These are phyloP conservation scores for Trametes gibbosa DNA, from an alignment of 768 basidiomycete species.

Conservation along the genomic window DNA sequence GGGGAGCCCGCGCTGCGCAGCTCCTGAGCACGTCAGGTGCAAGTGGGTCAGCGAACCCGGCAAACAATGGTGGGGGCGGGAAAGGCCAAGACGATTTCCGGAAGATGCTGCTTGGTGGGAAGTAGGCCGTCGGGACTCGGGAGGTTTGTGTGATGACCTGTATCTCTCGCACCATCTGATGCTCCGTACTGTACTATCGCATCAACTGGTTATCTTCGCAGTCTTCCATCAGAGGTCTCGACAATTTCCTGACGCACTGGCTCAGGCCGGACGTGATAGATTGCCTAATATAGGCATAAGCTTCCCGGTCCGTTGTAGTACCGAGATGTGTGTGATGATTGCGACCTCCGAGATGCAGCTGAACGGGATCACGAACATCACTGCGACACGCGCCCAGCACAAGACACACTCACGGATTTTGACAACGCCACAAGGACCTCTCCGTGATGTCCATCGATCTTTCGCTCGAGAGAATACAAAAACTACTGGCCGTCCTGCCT, in stretches of 20 bases:
- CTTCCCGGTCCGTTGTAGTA: background rate
- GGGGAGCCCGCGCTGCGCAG: slow-evolving; percentile 17
- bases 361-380: no score
- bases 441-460: slow-evolving; percentile 58
- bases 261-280: no score
- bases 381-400: no score
- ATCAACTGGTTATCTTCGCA: background rate
- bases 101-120: slow-evolving; percentile 58
- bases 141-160: background rate
- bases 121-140: slow-evolving; percentile 4
- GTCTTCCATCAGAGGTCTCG: no score
- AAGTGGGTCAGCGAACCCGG: slow-evolving; percentile 23
- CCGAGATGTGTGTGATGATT: background rate
- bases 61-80: slow-evolving; percentile 24
- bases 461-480: slow-evolving; percentile 55
- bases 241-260: background rate
- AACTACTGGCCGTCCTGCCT: slow-evolving; percentile 53
- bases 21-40: slow-evolving; percentile 9
- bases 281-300: background rate
- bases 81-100: slow-evolving; percentile 85
- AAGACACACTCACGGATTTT: background rate
- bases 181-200: background rate
- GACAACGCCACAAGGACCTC: background rate
- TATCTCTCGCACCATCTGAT: background rate
- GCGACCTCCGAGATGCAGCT: no score